Conservation (phyloP, 805 yeast genomes). For the Starmerella asiatica region DNA sequence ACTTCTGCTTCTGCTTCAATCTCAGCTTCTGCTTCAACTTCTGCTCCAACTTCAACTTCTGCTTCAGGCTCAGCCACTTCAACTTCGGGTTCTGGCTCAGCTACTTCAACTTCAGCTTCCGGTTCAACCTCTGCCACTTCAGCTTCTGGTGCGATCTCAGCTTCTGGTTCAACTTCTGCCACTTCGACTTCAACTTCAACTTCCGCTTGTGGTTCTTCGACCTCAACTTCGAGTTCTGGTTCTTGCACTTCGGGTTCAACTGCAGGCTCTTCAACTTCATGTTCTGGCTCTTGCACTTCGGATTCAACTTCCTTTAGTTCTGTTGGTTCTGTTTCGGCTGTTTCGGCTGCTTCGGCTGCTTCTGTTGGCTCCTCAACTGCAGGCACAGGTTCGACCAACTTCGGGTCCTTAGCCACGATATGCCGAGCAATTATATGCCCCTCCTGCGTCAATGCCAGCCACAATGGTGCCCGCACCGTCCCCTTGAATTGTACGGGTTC, state of each 20-base stretch:
- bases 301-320: background rate
- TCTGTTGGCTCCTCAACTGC: background rate
- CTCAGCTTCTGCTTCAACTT: too few species aligned
- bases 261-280: background rate
- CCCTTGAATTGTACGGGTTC: too few species aligned
- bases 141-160: background rate
- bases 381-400: background rate
- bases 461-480: constrained; percentile 11
- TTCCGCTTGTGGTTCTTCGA: too few species aligned
- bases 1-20: too few species aligned
- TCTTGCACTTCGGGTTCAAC: background rate
- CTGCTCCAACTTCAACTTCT: too few species aligned
- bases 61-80: background rate
- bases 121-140: background rate
- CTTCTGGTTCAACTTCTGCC: background rate
- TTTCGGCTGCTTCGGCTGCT: background rate
- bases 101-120: background rate
- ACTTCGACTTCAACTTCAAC: too few species aligned
- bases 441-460: constrained; percentile 17
- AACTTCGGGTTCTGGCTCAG: background rate
- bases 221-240: background rate
- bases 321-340: background rate
- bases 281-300: background rate
- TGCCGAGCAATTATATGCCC: constrained; percentile 19
- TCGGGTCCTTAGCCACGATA: constrained; percentile 10